A percentile compares a stretch with the other conserved stretches of the same genome.
phyloP scores from a whole-genome alignment of 148 eudicot genomes.

The Rheum nobile region DNA sequence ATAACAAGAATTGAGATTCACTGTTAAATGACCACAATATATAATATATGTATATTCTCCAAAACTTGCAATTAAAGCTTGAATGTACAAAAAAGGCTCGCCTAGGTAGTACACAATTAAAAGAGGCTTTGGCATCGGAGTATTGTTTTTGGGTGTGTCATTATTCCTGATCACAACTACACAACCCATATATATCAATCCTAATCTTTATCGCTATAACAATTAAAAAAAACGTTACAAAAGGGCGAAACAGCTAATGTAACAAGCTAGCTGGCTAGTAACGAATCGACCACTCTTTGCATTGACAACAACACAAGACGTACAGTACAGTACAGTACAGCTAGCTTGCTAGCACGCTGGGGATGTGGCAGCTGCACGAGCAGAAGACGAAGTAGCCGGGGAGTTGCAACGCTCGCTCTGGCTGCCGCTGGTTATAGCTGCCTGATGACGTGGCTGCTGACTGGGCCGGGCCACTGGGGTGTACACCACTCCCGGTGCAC shows the following conservation, averaged over 20 bases:
- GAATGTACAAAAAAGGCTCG: too few species aligned
- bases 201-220: neutral
- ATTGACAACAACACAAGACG: too few species aligned
- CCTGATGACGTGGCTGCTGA: neutral
- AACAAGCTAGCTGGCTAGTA: neutral
- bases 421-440: neutral
- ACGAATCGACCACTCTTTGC: too few species aligned
- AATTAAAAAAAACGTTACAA: neutral
- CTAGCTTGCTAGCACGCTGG: neutral
- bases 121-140: too few species aligned
- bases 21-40: too few species aligned
- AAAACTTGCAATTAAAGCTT: too few species aligned
- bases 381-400: conserved; percentile 1
- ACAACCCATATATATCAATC: neutral
- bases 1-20: too few species aligned
- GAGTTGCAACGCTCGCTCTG: conserved; percentile 1
- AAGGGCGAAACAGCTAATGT: too few species aligned
- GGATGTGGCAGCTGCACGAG: conserved; percentile 3
- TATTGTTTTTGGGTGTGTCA: neutral
- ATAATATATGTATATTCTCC: too few species aligned
- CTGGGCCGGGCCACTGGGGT: neutral
- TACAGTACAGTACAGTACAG: too few species aligned
- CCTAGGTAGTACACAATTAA: too few species aligned
- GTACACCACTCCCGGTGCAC: neutral
- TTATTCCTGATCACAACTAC: neutral